Evolutionary conservation across 2,329 filamentous ascomycete genomes (phyloP).

Genomic region (Talaromyces rugulosus): DNA sequence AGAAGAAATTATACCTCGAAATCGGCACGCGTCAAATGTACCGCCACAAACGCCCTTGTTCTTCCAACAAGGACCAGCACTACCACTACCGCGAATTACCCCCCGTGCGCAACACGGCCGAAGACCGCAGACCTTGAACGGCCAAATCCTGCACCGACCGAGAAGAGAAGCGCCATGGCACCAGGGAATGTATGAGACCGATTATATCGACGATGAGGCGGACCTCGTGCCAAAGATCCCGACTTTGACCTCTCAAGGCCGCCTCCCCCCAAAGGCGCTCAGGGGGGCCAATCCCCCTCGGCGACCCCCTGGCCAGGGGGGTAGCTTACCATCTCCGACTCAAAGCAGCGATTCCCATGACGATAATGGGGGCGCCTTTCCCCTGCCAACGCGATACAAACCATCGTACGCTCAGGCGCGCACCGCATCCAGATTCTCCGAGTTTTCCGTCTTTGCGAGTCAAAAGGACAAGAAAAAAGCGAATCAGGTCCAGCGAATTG

Average conservation of each 20-base stretch:
- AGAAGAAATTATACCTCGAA: not conserved
- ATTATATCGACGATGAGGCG: not conserved
- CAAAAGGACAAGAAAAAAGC: conserved; percentile 3
- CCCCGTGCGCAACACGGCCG: not conserved
- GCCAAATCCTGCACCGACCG: not conserved
- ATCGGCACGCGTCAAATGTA: not conserved
- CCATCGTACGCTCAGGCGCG: not conserved
- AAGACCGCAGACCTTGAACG: not conserved
- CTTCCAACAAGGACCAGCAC: not conserved
- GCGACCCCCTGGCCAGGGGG: not conserved
- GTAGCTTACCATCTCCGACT: not conserved
- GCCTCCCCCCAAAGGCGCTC: not conserved
- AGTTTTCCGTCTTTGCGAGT: not conserved
- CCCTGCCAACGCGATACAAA: not conserved
- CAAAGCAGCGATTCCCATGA: not conserved
- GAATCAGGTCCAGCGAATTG: not conserved
- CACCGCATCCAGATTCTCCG: not conserved
- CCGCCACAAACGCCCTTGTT: not conserved
- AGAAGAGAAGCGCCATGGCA: not conserved
- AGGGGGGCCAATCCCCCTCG: not conserved
- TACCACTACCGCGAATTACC: not conserved
- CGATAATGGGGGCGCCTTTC: not conserved
- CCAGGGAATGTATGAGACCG: not conserved
- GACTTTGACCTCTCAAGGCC: not conserved
- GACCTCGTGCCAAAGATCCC: not conserved